Conservation (phyloP, 1,284 basidiomycete species). For the Ustilago cynodontis region DNA sequence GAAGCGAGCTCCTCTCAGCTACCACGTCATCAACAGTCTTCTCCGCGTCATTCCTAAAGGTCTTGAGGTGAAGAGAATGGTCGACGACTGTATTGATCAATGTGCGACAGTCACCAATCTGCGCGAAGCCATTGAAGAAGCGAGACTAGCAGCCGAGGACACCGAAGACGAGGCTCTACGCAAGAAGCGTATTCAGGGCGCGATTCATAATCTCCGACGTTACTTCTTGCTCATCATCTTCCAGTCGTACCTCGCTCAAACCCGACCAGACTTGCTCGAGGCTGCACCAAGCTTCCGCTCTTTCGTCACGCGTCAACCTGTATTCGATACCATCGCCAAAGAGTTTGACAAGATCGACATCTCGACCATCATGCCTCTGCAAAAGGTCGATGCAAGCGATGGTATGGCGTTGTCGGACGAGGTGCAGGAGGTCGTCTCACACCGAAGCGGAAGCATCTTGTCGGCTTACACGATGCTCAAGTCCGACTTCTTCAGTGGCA, state of each 20-base stretch:
- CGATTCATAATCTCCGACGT: conserved; percentile 59
- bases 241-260: conserved; percentile 91
- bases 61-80: conserved; percentile 83
- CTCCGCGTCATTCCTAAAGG: conserved; percentile 93
- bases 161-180: conserved; percentile 82
- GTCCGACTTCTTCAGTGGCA: conserved; percentile 86
- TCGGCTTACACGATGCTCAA: conserved; percentile 95
- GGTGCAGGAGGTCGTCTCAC: conserved; percentile 76
- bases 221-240: conserved; percentile 95
- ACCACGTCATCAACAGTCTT: conserved; percentile 80
- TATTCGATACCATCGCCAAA: conserved; percentile 94
- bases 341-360: conserved; percentile 85
- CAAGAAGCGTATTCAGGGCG: conserved; percentile 73
- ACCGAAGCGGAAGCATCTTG: conserved; percentile 86
- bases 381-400: conserved; percentile 73
- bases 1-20: conserved; percentile 56
- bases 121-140: conserved; percentile 88
- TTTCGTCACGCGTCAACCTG: conserved; percentile 72
- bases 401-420: conserved; percentile 78
- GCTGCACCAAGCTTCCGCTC: conserved; percentile 61
- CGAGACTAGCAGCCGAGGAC: conserved; percentile 78
- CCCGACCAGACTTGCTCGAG: conserved; percentile 76
- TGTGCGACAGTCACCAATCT: conserved; percentile 83
- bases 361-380: conserved; percentile 85
- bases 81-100: conserved; percentile 91